Evolutionary conservation across 202 grass and related monocot genomes (phyloP), one percentile per base, ranked within the genome.

Genomic region (Carex arenaria): DNA sequence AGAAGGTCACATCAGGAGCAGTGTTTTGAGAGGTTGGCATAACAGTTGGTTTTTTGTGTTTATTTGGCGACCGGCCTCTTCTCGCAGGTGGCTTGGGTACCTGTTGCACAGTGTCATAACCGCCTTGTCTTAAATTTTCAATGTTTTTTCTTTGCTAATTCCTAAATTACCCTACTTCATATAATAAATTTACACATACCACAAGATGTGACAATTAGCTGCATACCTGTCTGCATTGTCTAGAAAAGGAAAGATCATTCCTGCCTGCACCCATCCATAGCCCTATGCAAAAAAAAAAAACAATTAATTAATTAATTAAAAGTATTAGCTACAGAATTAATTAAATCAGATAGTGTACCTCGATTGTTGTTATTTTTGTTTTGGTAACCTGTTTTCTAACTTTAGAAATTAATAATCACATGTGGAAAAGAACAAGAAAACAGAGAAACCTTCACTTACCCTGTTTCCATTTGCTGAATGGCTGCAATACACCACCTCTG

Each of bases 181-280:
- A 8, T 12, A 79, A 87, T 61, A 31, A 87, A 60, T 83, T 64
- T 57, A 18, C 17, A 45, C 40, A 47, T 11, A 71, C 67, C n/a
- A 22, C 40, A 47, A n/a, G 7, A 45, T 47, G 18, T 47, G 9
- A 71, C 8, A 71, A 22, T 71, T 34, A 71, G 82, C 81, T 74
- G 15, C 55, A 55, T 43, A 97, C 90, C 87, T 90, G 42, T 95
- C 96, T 6, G 95, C 80, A 82, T 89, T 90, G 12, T 96, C 91
- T 3, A 95, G 71, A 67, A 99, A 99, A 17, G 96, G 91, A 85
- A 92, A 95, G 18, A 99, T 85, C 85, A 86, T 88, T 80, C 93
- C 96, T 74, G 93, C 89, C 64, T 95, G 93, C 60, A 96, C 73
- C 96, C 96, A 99, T 80, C 91, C 89, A 55, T 95, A 99, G 64